A percentile compares a stretch with the other conserved stretches of the same genome.
phyloP scores from a whole-genome alignment of 176 grass and related monocot species.

The Bothriochloa decipiens region DNA sequence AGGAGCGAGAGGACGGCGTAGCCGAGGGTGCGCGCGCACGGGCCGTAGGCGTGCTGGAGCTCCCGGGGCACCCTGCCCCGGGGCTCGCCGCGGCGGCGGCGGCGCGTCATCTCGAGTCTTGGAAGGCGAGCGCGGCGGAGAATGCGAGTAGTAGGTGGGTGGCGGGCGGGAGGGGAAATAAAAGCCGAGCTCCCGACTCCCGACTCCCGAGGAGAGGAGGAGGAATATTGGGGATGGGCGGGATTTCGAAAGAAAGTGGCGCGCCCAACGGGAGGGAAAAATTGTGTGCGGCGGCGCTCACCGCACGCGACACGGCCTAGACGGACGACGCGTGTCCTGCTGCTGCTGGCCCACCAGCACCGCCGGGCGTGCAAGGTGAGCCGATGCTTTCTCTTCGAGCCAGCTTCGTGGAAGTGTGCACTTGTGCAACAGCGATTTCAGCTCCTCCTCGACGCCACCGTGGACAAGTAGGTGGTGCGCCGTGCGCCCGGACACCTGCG shows the following conservation, averaged over 20 bases:
- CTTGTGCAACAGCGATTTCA: too few relatives aligned
- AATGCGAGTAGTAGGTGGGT: background rate
- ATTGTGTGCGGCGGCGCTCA: too few relatives aligned
- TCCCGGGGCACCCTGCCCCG: conserved; percentile 23
- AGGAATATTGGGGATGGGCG: background rate
- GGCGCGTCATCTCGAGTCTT: conserved; percentile 15
- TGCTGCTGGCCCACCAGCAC: too few relatives aligned
- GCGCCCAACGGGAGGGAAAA: too few relatives aligned
- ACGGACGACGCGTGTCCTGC: too few relatives aligned
- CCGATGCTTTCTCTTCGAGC: too few relatives aligned
- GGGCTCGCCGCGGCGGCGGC: background rate
- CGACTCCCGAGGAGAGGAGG: background rate
- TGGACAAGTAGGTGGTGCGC: too few relatives aligned
- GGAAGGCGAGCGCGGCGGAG: background rate
- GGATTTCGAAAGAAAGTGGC: background rate
- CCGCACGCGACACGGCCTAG: too few relatives aligned
- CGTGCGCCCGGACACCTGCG: too few relatives aligned
- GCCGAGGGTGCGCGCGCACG: conserved; percentile 35
- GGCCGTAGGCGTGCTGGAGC: conserved; percentile 40
- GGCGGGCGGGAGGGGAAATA: background rate
- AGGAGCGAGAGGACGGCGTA: conserved; percentile 37
- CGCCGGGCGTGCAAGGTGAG: too few relatives aligned
- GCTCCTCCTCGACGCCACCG: too few relatives aligned
- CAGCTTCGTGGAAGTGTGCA: too few relatives aligned
- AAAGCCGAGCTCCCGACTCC: background rate